phyloP scores from a whole-genome alignment of 2,329 filamentous ascomycete species.

The Rhynchosporium agropyri region DNA sequence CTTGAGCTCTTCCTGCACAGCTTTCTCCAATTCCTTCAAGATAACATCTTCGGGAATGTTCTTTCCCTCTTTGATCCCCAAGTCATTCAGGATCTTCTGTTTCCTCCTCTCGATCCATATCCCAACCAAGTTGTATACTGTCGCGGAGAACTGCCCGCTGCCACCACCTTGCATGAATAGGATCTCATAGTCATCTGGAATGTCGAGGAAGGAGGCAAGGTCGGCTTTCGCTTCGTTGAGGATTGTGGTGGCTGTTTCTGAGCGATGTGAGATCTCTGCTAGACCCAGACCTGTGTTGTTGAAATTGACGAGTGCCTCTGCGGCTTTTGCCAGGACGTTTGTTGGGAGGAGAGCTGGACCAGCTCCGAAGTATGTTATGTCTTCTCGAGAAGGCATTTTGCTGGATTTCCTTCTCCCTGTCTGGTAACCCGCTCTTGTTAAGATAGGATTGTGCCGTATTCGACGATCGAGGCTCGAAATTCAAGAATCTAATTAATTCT shows the following conservation, averaged over 20 bases:
- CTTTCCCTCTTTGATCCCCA: conserved; percentile 50
- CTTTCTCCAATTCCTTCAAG: conserved; percentile 61
- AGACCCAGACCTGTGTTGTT: conserved; percentile 80
- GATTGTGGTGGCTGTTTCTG: conserved; percentile 74
- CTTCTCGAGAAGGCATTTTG: conserved; percentile 69
- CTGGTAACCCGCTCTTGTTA: too few relatives aligned
- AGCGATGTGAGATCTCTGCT: conserved; percentile 89
- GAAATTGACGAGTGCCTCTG: conserved; percentile 79
- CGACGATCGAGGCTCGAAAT: too few relatives aligned
- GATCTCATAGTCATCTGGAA: conserved; percentile 85
- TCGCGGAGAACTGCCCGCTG: conserved; percentile 81
- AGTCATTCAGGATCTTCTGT: conserved; percentile 58
- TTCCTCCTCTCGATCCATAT: conserved; percentile 77
- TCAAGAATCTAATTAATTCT: too few relatives aligned
- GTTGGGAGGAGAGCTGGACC: conserved; percentile 88
- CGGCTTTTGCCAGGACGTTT: conserved; percentile 74
- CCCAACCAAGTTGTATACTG: conserved; percentile 80
- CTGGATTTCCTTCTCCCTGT: neutral
- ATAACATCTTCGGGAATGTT: conserved; percentile 56
- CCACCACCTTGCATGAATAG: conserved; percentile 88
- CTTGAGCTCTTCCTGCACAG: conserved; percentile 71
- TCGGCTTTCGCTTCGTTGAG: conserved; percentile 77
- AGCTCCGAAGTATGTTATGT: conserved; percentile 86
- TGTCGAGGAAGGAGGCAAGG: conserved; percentile 73
- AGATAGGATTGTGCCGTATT: too few relatives aligned